Base-by-base conservation (phyloP, 495 filamentous ascomycete genomes). In the Cladorrhinum samala region DNA sequence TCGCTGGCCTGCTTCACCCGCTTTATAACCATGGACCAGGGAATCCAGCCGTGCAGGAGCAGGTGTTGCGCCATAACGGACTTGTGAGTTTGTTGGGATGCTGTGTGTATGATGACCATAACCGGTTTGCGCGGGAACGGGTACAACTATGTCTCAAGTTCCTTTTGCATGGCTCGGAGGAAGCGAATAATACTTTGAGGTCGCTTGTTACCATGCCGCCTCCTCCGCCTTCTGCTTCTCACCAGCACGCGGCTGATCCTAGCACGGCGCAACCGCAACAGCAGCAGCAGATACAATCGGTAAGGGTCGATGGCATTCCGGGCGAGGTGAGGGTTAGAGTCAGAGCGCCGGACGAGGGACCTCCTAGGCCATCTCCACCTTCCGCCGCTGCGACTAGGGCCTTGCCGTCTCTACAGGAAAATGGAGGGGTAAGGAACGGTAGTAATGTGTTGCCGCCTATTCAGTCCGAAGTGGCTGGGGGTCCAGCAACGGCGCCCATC, bases 61-160 rank as follows among this genome's bases (percentile, higher is more conserved):
- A 96, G 65, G 87, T 96, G 46, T 77, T 92, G 19, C 75, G 80
- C 21, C 79, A 87, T 57, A 88, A 87, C 43, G 91, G 91, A 30
- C 84, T 96, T 27, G 85, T 93, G 56, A 81, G 82, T 8, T 78
- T 96, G n/a, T 78, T 96, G 3, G 84, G 83, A 57, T 96, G 91
- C 71, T 94, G 88, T 56, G 78, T 80, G 36, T 89, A 87, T 53
- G 91, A 96, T 59, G 87, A 86, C 44, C 81, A 94, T 66, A 95
- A 95, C 61, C 86, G 88, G 2, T 95, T 89, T 57, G 89, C 92
- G 52, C 83, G 89, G 55, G 91, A 96, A 64, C 88, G 93, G 59
- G 90, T 89, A 2, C 87, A 92, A 50, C 87, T 96, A 74, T 91
- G 88, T 54, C 74, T 96, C 40, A 88, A 91, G 60, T 95, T 91